Evolutionary conservation across 163 green algal genomes (phyloP), one percentile per base, ranked within the genome.

Genomic region (Chlamydomonas reinhardtii): DNA sequence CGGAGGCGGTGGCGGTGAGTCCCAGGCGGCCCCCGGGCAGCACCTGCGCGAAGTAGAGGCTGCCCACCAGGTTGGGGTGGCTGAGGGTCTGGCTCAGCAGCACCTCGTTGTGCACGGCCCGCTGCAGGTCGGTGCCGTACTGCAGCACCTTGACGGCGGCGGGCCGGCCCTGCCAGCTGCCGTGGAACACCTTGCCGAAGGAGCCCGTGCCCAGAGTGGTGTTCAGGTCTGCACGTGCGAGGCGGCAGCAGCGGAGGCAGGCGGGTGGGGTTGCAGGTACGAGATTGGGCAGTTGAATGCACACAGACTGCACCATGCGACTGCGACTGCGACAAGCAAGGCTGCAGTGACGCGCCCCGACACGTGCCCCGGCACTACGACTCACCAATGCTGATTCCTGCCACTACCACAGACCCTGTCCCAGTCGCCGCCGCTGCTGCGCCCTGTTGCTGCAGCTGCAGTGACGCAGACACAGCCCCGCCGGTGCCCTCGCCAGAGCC

Each of bases 71-170:
- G 35, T 86, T 79, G 35, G 80, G 69, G 69, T 86, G 80, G 29
- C 69, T 78, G 52, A 4, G 15, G 2, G 61, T 15, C 19, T 85
- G 78, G 2, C 32, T 65, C 22, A 86, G 80, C 70, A 73, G 34
- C 70, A 86, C 80, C 54, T 86, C 80, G 56, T 64, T 79, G 34
- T 79, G 80, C 20, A 86, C 80, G 5, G 70, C 54, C 14, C 17
- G 27, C 22, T 71, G 79, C 54, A 86, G 80, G 54, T 86, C 80
- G 43, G 25, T 29, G 54, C 69, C 70, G 74, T 89, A 83, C 52
- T 80, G 73, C 32, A 89, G 66, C 29, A 89, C 74, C 74, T 89
- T 89, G 66, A 89, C 75, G 16, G 83, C 83, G 52, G 84, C 83
- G 5, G 74, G 65, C 29, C 52, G 66, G 68, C 75, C 75, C 0